Conservation (phyloP, 305 asterid species). For the Nicotiana rustica region DNA sequence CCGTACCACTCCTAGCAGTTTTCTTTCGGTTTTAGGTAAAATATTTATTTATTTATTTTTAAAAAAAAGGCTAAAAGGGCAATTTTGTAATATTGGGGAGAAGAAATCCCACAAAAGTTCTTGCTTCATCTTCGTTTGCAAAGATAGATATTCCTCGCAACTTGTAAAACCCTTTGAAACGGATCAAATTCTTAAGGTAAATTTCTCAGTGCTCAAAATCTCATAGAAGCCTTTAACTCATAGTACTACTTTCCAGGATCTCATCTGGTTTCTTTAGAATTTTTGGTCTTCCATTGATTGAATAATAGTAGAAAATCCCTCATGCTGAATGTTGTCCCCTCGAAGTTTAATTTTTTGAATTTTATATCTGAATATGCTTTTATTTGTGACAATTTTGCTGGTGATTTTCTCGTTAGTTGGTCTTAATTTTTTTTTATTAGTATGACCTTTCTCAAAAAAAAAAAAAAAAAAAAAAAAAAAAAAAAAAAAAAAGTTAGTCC, state of each 20-base stretch:
- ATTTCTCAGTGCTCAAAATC: not conserved
- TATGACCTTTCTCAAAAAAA: too few relatives aligned
- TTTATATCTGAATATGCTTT: not conserved
- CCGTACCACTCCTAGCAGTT: too few relatives aligned
- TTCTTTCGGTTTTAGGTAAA: too few relatives aligned
- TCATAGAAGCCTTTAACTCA: not conserved
- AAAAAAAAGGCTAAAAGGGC: too few relatives aligned
- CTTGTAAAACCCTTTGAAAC: conserved; percentile 19
- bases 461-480: too few relatives aligned
- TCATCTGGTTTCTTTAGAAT: not conserved
- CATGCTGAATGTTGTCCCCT: not conserved
- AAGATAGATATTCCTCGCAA: not conserved
- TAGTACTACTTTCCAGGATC: not conserved
- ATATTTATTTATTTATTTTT: too few relatives aligned
- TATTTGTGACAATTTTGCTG: not conserved
- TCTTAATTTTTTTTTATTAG: not conserved
- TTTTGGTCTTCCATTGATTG: not conserved
- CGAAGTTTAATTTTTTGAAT: not conserved
- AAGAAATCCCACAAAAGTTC: not conserved
- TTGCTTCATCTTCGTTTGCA: not conserved
- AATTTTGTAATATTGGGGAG: not conserved
- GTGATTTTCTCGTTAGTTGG: not conserved
- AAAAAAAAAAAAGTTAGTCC: too few relatives aligned
- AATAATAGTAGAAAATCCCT: not conserved
- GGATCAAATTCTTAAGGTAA: conserved; percentile 11